A percentile compares a stretch with the other conserved stretches of the same genome.
Conservation (phyloP, 2,329 filamentous ascomycete genomes). For the Curvularia sp. region DNA sequence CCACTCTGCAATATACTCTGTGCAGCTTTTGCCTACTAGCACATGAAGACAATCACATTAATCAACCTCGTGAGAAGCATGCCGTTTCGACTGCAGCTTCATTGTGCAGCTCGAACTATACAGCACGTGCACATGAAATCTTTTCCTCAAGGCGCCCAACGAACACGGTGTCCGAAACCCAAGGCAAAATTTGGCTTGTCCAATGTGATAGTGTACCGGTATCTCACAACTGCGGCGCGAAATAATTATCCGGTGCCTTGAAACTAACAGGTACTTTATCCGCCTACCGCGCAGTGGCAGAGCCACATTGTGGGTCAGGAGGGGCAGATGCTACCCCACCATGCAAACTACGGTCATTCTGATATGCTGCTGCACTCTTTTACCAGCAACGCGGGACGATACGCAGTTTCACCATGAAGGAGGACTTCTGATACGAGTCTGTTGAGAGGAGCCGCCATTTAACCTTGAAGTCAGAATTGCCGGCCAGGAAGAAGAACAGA, state of each 20-base stretch:
- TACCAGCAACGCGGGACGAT: slow-evolving; percentile 14
- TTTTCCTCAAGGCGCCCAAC: not conserved
- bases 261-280: slow-evolving; percentile 24
- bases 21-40: not conserved
- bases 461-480: slow-evolving; percentile 9
- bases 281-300: slow-evolving; percentile 16
- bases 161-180: slow-evolving; percentile 2
- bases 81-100: not conserved
- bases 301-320: slow-evolving; percentile 23
- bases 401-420: slow-evolving; percentile 2
- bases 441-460: slow-evolving; percentile 19
- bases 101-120: not conserved
- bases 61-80: not conserved
- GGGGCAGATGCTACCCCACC: slow-evolving; percentile 27
- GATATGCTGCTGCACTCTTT: slow-evolving; percentile 12
- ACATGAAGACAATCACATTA: too few relatives aligned
- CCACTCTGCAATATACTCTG: not conserved
- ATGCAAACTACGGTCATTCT: slow-evolving; percentile 16
- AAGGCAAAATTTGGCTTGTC: not conserved
- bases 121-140: slow-evolving; percentile 1
- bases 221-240: slow-evolving; percentile 9
- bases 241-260: slow-evolving; percentile 33
- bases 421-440: slow-evolving; percentile 1
- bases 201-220: slow-evolving; percentile 1
- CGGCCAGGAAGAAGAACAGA: not conserved